Evolutionary conservation across 1,284 basidiomycete species (phyloP).

Genomic region (Grifola frondosa): DNA sequence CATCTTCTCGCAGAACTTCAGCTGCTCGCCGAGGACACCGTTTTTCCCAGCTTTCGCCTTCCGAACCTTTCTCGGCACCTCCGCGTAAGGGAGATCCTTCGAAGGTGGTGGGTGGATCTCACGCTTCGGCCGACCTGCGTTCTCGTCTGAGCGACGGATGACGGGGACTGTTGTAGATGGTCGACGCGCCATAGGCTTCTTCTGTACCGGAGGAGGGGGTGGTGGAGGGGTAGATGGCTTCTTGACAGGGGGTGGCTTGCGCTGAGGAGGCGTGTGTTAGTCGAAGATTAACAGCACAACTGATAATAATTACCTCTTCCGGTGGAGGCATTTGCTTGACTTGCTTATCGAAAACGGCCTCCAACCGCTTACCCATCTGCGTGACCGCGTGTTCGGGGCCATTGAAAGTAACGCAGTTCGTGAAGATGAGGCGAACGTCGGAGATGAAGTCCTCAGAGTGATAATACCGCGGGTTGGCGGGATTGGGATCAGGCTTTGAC

Average conservation of each 20-base stretch:
- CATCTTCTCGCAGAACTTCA: constrained; percentile 80
- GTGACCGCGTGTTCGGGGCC: constrained; percentile 86
- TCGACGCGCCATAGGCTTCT: constrained; percentile 60
- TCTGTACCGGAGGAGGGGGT: constrained; percentile 36
- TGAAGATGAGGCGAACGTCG: constrained; percentile 86
- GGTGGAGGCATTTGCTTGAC: constrained; percentile 81
- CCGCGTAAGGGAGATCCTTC: constrained; percentile 86
- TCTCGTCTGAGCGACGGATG: constrained; percentile 69
- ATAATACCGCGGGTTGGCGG: constrained; percentile 69
- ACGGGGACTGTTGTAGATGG: constrained; percentile 77
- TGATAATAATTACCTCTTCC: constrained; percentile 61
- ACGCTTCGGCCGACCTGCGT: constrained; percentile 84
- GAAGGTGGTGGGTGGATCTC: constrained; percentile 96
- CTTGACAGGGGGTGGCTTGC: constrained; percentile 54
- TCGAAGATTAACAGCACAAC: constrained; percentile 15
- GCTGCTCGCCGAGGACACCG: constrained; percentile 78
- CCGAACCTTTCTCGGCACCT: constrained; percentile 69
- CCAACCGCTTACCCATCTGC: constrained; percentile 77
- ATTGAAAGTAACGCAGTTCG: constrained; percentile 91
- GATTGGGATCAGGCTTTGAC: constrained; percentile 68
- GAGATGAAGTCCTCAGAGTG: constrained; percentile 76
- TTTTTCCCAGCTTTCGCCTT: constrained; percentile 63
- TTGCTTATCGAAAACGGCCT: constrained; percentile 87
- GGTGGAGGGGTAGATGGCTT: constrained; percentile 47
- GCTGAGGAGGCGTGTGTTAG: constrained; percentile 30